These are phyloP conservation scores for Borealophlyctis nickersoniae DNA, from an alignment of 192 early-diverging fungal species.

Conservation along the genomic window DNA sequence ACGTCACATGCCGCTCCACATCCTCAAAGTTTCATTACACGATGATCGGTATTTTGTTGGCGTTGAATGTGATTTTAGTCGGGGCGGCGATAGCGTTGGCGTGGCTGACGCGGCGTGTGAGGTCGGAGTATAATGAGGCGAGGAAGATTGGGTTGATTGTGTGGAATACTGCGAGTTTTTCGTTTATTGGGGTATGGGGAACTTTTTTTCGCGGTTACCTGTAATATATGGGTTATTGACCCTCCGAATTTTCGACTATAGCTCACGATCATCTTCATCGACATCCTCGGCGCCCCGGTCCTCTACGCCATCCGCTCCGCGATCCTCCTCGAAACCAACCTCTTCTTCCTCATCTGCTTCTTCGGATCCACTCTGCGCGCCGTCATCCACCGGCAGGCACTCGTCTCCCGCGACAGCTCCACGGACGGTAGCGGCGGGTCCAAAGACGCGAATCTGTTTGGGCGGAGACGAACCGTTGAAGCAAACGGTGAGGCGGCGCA, in stretches of 20 bases:
- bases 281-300: background rate
- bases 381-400: background rate
- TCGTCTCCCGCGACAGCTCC: background rate
- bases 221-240: background rate
- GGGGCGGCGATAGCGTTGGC: background rate
- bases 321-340: slow-evolving; percentile 3
- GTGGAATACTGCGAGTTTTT: slow-evolving; percentile 11
- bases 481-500: background rate
- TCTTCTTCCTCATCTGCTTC: slow-evolving; percentile 6
- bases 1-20: slow-evolving; percentile 5
- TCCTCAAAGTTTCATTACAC: slow-evolving; percentile 1
- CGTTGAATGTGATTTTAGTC: background rate
- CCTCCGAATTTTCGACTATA: background rate
- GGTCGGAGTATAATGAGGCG: slow-evolving; percentile 7
- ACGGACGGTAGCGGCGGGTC: background rate
- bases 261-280: slow-evolving; percentile 6
- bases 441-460: background rate
- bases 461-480: background rate
- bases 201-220: background rate
- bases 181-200: slow-evolving; percentile 7
- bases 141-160: slow-evolving; percentile 5
- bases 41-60: slow-evolving; percentile 6
- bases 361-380: background rate
- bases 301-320: slow-evolving; percentile 4
- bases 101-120: background rate